Base-by-base conservation (phyloP, 1,284 basidiomycete genomes). In the Sporisorium scitamineum region DNA sequence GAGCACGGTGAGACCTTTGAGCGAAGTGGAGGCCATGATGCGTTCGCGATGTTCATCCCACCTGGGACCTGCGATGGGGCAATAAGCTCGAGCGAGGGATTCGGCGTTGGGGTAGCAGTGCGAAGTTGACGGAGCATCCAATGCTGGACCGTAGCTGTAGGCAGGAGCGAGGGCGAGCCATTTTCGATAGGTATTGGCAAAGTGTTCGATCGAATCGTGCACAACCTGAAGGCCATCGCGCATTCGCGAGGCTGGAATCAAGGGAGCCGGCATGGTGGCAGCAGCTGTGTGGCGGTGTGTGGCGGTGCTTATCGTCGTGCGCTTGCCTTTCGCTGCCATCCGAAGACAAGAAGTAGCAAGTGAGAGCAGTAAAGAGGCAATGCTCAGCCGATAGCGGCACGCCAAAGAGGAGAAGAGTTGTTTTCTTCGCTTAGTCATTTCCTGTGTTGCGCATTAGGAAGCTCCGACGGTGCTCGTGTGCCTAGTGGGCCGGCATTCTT, bases 1-100 rank as follows among this genome's bases (percentile, higher is more conserved):
- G 18, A 74, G 50, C 11, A 63, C 42, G 6, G 57, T 70, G 54
- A 78, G 64, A 26, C 75, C 75, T 54, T 74, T 72, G 44, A 78
- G 56, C 5, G 70, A 61, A n/a, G 70, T 72, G 42, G 70, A 72
- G 2, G 70, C 70, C 26, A 50, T 18, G 27, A 67, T 61, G 20
- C 61, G 61, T 32, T 61, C 44, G n/a, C 65, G 65, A 31, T 74
- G 70, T 37, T 74, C 70, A n/a, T 74, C 57, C 70, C 70, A 74
- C 5, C 70, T 34, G 9, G 70, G 65, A 14, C 70, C 70, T 2
- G 70, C 20, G 29, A 74, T 74, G 50, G 70, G 70, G 39, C 70
- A 74, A 31, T 61, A 67, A 13, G 58, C 70, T 45, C 64, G 39
- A 7, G 64, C 70, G 0, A 72, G 29, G 9, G 64, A 67, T 22